Conservation (phyloP, 2,329 filamentous ascomycete species). For the Elsinoe arachidis region DNA sequence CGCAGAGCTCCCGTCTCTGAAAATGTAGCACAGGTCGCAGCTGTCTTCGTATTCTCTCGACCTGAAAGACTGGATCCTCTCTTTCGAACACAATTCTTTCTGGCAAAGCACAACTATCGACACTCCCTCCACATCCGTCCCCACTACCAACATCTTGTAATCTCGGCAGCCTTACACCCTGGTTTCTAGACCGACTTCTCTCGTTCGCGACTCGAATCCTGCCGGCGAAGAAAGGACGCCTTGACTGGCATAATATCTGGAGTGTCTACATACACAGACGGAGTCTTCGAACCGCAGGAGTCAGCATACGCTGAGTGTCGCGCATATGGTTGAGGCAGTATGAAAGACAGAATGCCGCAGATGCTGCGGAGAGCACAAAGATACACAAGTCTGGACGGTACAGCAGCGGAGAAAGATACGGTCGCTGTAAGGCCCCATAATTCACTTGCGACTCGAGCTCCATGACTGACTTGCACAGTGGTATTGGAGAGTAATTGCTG, state of each 20-base stretch:
- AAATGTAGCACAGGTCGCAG: background rate
- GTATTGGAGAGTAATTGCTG: slow-evolving; percentile 41
- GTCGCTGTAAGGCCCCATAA: background rate
- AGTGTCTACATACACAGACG: background rate
- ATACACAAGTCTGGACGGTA: slow-evolving; percentile 24
- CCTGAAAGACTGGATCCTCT: background rate
- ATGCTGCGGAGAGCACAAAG: slow-evolving; percentile 22
- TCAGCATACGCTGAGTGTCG: slow-evolving; percentile 8
- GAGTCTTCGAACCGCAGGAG: background rate
- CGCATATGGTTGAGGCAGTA: slow-evolving; percentile 8
- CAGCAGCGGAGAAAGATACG: slow-evolving; percentile 18
- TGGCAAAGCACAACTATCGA: background rate
- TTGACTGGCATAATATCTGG: background rate
- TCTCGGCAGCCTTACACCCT: slow-evolving; percentile 9
- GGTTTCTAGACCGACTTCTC: background rate
- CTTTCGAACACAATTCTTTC: background rate
- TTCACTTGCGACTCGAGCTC: background rate
- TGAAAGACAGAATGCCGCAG: slow-evolving; percentile 13
- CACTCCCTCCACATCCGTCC: background rate
- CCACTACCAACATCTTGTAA: slow-evolving; percentile 1
- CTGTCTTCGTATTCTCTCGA: background rate
- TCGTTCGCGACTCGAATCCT: background rate
- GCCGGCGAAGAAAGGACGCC: background rate
- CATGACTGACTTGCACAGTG: slow-evolving; percentile 26
- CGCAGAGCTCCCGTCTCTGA: background rate